Evolutionary conservation across 306 rosid genomes (phyloP).

Genomic region (Dicorynia guianensis): DNA sequence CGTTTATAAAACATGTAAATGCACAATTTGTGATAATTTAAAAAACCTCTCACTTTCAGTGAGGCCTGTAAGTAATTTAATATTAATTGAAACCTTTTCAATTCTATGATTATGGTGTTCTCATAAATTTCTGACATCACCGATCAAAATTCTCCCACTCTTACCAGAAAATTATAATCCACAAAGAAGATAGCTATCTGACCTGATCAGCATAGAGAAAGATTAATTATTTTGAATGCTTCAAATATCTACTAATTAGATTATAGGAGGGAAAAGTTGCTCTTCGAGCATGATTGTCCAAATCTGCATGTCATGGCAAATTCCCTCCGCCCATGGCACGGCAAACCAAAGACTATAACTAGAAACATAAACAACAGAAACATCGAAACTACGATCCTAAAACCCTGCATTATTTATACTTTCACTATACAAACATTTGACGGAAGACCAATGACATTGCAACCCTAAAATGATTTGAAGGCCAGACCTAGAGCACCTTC

Average conservation of each 20-base stretch:
- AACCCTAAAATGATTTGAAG: slow-evolving; percentile 40
- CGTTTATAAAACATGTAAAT: no score
- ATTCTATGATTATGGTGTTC: neutral
- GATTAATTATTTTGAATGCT: neutral
- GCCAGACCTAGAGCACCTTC: slow-evolving; percentile 45
- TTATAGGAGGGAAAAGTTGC: slow-evolving; percentile 9
- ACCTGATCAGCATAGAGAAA: neutral
- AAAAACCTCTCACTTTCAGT: no score
- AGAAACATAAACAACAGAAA: slow-evolving; percentile 16
- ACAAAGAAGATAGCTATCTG: neutral
- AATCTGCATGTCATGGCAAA: slow-evolving; percentile 47
- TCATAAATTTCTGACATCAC: neutral
- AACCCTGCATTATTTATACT: slow-evolving; percentile 48
- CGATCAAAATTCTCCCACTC: neutral
- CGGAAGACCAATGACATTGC: slow-evolving; percentile 53
- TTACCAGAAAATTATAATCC: slow-evolving; percentile 1
- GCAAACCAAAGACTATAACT: slow-evolving; percentile 29
- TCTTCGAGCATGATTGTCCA: slow-evolving; percentile 38
- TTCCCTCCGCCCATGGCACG: slow-evolving; percentile 34
- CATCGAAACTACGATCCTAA: slow-evolving; percentile 39
- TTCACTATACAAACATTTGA: slow-evolving; percentile 48
- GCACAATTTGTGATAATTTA: no score
- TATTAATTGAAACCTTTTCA: no score
- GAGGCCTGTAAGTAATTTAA: no score
- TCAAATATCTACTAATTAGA: slow-evolving; percentile 10